Evolutionary conservation across 1,284 basidiomycete species (phyloP).

Genomic region (Cutaneotrichosporon sp.): DNA sequence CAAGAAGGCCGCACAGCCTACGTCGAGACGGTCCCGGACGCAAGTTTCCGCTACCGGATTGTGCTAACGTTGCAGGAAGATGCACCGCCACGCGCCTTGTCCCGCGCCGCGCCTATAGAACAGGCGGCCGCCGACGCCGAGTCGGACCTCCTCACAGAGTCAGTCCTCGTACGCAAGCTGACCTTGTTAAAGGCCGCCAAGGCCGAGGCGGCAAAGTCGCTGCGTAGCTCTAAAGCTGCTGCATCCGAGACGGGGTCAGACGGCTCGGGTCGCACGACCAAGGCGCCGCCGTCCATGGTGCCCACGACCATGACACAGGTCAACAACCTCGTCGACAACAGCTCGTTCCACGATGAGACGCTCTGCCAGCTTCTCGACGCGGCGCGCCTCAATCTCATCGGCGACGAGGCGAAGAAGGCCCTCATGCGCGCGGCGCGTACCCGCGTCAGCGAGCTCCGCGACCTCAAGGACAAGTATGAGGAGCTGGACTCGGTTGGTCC

Average conservation of each 20-base stretch:
- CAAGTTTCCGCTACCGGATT: conserved; percentile 16
- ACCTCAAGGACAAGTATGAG: background rate
- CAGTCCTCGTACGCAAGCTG: background rate
- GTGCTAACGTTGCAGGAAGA: background rate
- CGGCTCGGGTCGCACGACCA: no score
- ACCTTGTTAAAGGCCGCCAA: background rate
- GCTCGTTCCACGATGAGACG: conserved; percentile 45
- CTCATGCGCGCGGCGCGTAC: conserved; percentile 41
- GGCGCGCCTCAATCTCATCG: conserved; percentile 39
- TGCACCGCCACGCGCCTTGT: no score
- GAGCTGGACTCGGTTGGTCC: background rate
- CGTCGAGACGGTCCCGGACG: conserved; percentile 44
- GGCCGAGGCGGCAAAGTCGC: no score
- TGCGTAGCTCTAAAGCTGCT: no score
- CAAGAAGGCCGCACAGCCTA: conserved; percentile 21
- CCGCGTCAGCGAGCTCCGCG: conserved; percentile 39
- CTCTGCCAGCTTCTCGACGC: conserved; percentile 46
- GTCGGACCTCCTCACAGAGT: background rate
- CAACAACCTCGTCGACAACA: conserved; percentile 33
- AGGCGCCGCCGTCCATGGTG: background rate
- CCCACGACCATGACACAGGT: conserved; percentile 36
- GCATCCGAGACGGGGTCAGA: no score
- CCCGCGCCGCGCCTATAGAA: no score
- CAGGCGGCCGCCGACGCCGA: no score
- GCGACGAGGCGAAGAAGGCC: conserved; percentile 44